Conservation (phyloP, 1,139 yeast species). For the Candida neerlandica region DNA sequence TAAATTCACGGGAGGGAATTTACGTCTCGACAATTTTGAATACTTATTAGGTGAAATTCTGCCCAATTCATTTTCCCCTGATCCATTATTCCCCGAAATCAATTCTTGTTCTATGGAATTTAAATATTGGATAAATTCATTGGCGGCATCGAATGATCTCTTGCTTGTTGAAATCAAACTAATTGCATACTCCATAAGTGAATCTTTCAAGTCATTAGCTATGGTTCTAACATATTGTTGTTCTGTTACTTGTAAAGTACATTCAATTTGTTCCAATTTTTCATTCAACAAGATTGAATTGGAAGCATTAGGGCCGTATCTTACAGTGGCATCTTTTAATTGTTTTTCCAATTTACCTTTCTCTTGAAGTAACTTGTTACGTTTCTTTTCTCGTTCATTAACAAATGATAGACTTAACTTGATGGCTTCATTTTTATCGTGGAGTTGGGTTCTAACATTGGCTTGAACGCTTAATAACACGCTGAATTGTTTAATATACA, state of each 20-base stretch:
- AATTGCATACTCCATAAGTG: constrained; percentile 45
- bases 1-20: constrained; percentile 1
- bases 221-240: constrained; percentile 53
- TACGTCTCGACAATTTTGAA: constrained; percentile 11
- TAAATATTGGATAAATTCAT: constrained; percentile 24
- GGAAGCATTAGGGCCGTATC: constrained; percentile 47
- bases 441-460: constrained; percentile 29
- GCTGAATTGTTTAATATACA: constrained; percentile 42
- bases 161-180: constrained; percentile 37
- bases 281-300: constrained; percentile 45
- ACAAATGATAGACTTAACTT: constrained; percentile 47
- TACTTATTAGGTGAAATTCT: constrained; percentile 15
- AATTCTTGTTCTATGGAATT: constrained; percentile 6
- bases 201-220: constrained; percentile 43
- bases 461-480: constrained; percentile 39
- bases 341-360: constrained; percentile 37
- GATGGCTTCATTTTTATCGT: constrained; percentile 44
- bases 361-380: constrained; percentile 34
- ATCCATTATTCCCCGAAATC: background rate
- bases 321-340: constrained; percentile 43
- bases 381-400: constrained; percentile 53
- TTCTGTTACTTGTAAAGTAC: constrained; percentile 52
- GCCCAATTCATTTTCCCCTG: constrained; percentile 10
- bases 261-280: constrained; percentile 50
- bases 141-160: constrained; percentile 32